Evolutionary conservation across 78 protist species (phyloP).

Genomic region (Planoprotostelium fungivorum): DNA sequence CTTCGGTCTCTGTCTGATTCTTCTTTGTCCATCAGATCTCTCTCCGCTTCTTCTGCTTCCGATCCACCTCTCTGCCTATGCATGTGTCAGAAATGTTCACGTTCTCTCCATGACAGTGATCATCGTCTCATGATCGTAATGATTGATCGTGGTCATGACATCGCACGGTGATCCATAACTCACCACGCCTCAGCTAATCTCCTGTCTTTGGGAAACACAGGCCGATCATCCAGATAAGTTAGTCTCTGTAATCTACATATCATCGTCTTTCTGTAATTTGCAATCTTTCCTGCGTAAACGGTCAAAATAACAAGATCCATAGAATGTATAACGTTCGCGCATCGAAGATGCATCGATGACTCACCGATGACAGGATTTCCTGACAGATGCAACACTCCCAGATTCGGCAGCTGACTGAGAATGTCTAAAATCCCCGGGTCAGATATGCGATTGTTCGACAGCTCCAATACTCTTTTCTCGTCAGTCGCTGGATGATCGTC

Average conservation of each 20-base stretch:
- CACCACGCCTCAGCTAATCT: constrained; percentile 36
- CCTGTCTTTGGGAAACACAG: constrained; percentile 65
- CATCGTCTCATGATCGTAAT: too few relatives aligned
- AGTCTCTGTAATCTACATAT: constrained; percentile 6
- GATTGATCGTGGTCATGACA: neutral
- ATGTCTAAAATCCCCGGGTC: constrained; percentile 58
- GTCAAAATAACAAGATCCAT: constrained; percentile 3
- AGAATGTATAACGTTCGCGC: neutral
- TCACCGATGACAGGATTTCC: neutral
- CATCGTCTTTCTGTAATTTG: constrained; percentile 53
- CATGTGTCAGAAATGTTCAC: neutral
- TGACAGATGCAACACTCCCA: neutral
- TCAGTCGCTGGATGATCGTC: too few relatives aligned
- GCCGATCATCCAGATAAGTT: constrained; percentile 76
- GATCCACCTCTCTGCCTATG: neutral
- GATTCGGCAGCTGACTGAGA: constrained; percentile 31
- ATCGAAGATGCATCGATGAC: too few relatives aligned
- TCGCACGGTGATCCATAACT: neutral
- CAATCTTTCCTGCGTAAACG: constrained; percentile 48
- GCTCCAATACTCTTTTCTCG: constrained; percentile 22
- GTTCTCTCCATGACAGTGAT: too few relatives aligned
- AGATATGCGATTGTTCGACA: constrained; percentile 55
- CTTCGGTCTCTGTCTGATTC: neutral
- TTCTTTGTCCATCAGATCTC: neutral
- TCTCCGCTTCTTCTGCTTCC: neutral